A percentile compares a stretch with the other conserved stretches of the same genome.
Evolutionary conservation across 305 asterid genomes (phyloP).

Genomic region (Caryopteris hybrid): DNA sequence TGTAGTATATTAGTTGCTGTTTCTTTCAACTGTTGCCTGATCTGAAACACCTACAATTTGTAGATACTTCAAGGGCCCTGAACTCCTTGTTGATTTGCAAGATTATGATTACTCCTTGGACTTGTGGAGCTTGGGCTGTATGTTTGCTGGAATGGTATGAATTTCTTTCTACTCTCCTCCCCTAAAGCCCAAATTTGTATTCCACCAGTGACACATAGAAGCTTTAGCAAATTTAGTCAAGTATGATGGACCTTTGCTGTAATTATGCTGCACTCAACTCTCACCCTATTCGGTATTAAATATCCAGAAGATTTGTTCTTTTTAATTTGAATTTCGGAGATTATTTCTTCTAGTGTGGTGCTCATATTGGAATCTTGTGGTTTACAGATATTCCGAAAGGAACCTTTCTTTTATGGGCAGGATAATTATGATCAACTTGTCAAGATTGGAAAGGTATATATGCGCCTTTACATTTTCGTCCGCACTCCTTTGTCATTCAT

Average conservation of each 20-base stretch:
- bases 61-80: slow-evolving; percentile 58
- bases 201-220: neutral
- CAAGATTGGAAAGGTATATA: slow-evolving; percentile 67
- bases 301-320: neutral
- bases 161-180: neutral
- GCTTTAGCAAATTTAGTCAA: neutral
- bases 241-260: slow-evolving; percentile 4
- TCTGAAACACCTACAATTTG: neutral
- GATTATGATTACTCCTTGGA: slow-evolving; percentile 64
- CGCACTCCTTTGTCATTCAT: neutral
- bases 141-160: slow-evolving; percentile 56
- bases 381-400: slow-evolving; percentile 70
- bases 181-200: neutral
- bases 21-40: neutral
- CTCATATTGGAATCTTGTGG: slow-evolving; percentile 15
- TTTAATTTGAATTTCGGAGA: neutral
- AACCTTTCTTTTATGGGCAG: slow-evolving; percentile 79
- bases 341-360: slow-evolving; percentile 6
- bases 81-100: slow-evolving; percentile 66
- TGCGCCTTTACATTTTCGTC: neutral
- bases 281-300: neutral
- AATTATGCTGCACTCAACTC: neutral
- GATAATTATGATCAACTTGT: slow-evolving; percentile 77
- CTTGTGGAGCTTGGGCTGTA: slow-evolving; percentile 58
- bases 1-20: neutral